Evolutionary conservation across 2,329 filamentous ascomycete genomes (phyloP).

Genomic region (Aureobasidium sp.): DNA sequence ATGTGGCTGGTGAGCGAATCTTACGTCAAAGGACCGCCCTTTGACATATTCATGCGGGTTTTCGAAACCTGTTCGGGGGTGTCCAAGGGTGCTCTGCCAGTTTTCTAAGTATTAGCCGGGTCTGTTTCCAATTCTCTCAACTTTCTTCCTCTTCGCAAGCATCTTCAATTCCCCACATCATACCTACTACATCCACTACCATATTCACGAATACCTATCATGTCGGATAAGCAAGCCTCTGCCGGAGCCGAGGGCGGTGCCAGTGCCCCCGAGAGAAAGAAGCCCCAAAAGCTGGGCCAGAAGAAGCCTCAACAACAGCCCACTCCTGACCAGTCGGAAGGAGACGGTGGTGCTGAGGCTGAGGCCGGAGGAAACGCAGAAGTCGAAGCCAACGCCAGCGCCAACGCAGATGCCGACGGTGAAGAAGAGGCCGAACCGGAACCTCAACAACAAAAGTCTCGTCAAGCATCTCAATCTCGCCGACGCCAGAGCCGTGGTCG

Average conservation of each 20-base stretch:
- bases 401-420: constrained; percentile 38
- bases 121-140: neutral
- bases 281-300: constrained; percentile 43
- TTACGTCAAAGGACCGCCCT: constrained; percentile 15
- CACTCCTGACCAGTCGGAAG: constrained; percentile 38
- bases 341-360: constrained; percentile 26
- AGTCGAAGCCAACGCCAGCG: constrained; percentile 31
- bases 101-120: constrained; percentile 13
- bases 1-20: constrained; percentile 16
- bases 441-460: constrained; percentile 31
- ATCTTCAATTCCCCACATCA: neutral
- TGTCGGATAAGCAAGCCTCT: constrained; percentile 21
- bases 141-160: neutral
- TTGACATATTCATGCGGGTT: constrained; percentile 8
- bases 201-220: constrained; percentile 20
- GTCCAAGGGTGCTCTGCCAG: neutral
- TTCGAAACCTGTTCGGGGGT: constrained; percentile 13
- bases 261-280: constrained; percentile 31
- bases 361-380: constrained; percentile 26
- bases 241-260: constrained; percentile 17
- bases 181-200: constrained; percentile 13
- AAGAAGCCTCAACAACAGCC: constrained; percentile 38
- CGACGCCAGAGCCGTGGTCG: constrained; percentile 45
- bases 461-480: constrained; percentile 36
- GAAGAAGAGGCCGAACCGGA: constrained; percentile 38